These are phyloP conservation scores for Flaveria sonorensis DNA, from an alignment of 129 eudicot genomes.

Conservation along the genomic window DNA sequence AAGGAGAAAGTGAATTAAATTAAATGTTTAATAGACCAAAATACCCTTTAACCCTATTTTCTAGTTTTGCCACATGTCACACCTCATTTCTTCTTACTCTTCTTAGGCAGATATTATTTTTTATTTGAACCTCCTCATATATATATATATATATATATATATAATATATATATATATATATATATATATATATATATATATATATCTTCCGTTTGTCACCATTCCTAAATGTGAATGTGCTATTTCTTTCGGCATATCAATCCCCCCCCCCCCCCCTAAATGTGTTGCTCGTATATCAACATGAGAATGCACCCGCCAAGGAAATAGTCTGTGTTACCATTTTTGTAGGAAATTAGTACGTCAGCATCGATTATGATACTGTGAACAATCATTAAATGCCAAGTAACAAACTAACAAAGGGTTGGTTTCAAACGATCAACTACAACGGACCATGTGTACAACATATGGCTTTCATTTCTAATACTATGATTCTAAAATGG, in stretches of 20 bases:
- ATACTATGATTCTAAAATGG: not conserved
- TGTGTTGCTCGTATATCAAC: constrained; percentile 71
- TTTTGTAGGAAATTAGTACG: not conserved
- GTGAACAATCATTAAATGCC: not conserved
- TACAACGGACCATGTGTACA: not conserved
- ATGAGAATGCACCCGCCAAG: constrained; percentile 84
- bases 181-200: no score
- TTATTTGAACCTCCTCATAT: no score
- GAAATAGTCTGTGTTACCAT: not conserved
- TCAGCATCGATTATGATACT: no score
- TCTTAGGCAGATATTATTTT: no score
- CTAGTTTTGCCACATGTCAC: no score
- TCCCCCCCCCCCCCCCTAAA: constrained; percentile 95
- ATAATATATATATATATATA: no score
- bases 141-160: no score
- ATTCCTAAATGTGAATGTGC: constrained; percentile 98
- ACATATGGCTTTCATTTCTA: not conserved
- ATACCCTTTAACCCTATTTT: no score
- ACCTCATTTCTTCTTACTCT: no score
- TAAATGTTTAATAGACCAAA: no score
- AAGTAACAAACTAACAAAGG: not conserved
- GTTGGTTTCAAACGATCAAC: not conserved
- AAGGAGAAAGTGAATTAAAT: no score
- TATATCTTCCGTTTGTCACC: constrained; percentile 93
- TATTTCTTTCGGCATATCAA: constrained; percentile 98